Conservation (phyloP, 169 alveolate genomes). For the Plasmodium coatneyi region DNA sequence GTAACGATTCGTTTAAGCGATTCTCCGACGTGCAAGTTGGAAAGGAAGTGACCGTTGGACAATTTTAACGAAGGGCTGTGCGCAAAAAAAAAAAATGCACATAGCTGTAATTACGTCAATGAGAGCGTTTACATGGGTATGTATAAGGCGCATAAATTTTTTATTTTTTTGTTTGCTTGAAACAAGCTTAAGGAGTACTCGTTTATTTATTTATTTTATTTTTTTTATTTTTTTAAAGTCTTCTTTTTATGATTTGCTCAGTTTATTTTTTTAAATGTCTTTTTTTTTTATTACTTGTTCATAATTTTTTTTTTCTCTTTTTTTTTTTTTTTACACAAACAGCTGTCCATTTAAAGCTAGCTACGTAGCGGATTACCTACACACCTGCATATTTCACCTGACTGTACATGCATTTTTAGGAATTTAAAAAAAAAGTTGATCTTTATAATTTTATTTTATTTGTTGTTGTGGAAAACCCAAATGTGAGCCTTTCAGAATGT, state of each 20-base stretch:
- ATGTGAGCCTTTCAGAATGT: not conserved
- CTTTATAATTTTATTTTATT: conserved; percentile 11
- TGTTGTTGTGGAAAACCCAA: not conserved
- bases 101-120: not conserved
- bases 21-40: not conserved
- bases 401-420: conserved; percentile 33
- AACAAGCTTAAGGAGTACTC: not conserved
- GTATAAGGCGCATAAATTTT: not conserved
- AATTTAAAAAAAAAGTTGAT: not conserved
- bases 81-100: not conserved
- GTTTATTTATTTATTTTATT: not conserved
- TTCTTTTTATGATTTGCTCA: conserved; percentile 5
- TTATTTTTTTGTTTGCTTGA: not conserved
- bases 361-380: not conserved
- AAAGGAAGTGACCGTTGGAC: not conserved
- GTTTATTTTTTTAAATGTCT: conserved; percentile 1
- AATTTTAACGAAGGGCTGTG: not conserved
- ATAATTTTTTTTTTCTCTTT: not conserved
- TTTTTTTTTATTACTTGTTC: conserved; percentile 14
- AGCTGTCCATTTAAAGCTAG: conserved; percentile 3
- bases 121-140: not conserved
- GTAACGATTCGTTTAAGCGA: not conserved
- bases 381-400: conserved; percentile 6
- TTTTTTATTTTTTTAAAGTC: not conserved
- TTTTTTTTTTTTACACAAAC: conserved; percentile 26